phyloP scores from a whole-genome alignment of 495 filamentous ascomycete genomes.

The Hypomontagnella submonticulosa region DNA sequence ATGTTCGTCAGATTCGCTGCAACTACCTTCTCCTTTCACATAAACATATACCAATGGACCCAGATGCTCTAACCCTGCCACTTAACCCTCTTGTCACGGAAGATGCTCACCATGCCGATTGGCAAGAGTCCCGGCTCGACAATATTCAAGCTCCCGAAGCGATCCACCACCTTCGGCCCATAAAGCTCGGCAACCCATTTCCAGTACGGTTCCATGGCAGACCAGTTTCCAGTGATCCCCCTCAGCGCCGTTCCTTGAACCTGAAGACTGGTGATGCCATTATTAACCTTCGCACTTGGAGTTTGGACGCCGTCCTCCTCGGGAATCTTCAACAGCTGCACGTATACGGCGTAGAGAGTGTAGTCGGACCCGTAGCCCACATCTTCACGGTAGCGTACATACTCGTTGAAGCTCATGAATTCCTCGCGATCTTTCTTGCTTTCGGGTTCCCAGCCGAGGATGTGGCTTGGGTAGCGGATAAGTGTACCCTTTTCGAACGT shows the following conservation, averaged over 20 bases:
- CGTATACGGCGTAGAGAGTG: conserved; percentile 50
- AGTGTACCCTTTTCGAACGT: conserved; percentile 52
- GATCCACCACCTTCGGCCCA: conserved; percentile 65
- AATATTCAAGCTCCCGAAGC: conserved; percentile 71
- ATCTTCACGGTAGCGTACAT: conserved; percentile 61
- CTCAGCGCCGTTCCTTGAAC: conserved; percentile 31
- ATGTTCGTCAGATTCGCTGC: too few species aligned
- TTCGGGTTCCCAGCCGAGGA: conserved; percentile 35
- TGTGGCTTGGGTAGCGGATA: background rate
- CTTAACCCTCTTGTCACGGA: conserved; percentile 66
- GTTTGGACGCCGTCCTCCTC: conserved; percentile 49
- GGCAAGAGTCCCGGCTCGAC: conserved; percentile 71
- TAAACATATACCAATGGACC: too few species aligned
- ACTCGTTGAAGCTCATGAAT: conserved; percentile 68
- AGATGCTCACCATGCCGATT: conserved; percentile 71
- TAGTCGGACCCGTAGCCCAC: conserved; percentile 35
- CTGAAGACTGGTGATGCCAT: conserved; percentile 41
- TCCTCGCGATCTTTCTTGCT: conserved; percentile 32
- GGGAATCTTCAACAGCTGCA: conserved; percentile 54
- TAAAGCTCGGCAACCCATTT: conserved; percentile 71
- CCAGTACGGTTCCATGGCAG: conserved; percentile 67
- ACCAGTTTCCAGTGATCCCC: conserved; percentile 48
- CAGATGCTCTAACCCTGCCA: conserved; percentile 59
- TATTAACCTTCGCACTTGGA: conserved; percentile 44
- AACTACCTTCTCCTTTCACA: too few species aligned